These are phyloP conservation scores for Chenopodium album DNA, from an alignment of 148 eudicot species.

Conservation along the genomic window DNA sequence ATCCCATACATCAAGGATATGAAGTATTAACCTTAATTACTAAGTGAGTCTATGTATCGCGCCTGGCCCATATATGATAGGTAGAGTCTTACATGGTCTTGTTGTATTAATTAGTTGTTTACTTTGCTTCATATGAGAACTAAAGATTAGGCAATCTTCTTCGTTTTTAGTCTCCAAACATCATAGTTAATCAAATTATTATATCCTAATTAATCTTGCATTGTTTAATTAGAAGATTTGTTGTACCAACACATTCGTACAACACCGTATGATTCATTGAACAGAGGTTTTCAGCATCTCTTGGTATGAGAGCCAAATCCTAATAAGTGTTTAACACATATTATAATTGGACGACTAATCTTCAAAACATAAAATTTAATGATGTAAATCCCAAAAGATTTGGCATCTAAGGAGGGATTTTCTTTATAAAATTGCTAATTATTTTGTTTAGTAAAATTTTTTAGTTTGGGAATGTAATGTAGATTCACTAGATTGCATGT, in stretches of 20 bases:
- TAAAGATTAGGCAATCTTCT: conserved; percentile 20
- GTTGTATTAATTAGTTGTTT: not conserved
- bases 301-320: conserved; percentile 1
- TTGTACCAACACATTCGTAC: conserved; percentile 8
- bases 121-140: not conserved
- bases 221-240: conserved; percentile 25
- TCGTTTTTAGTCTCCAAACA: conserved; percentile 6
- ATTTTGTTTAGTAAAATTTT: too few relatives aligned
- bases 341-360: not conserved
- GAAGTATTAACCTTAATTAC: too few relatives aligned
- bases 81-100: not conserved
- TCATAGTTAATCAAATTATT: conserved; percentile 8
- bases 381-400: conserved; percentile 9
- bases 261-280: conserved; percentile 27
- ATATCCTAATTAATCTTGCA: not conserved
- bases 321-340: not conserved
- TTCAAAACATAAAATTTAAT: not conserved
- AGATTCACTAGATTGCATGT: too few relatives aligned
- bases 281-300: conserved; percentile 4
- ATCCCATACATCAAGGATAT: too few relatives aligned
- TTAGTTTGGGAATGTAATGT: not conserved
- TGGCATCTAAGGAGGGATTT: not conserved
- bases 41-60: too few relatives aligned
- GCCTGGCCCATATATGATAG: too few relatives aligned
- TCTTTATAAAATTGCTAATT: not conserved